Base-by-base conservation (phyloP, 1,139 yeast species). In the Suhomyces bokatorum region DNA sequence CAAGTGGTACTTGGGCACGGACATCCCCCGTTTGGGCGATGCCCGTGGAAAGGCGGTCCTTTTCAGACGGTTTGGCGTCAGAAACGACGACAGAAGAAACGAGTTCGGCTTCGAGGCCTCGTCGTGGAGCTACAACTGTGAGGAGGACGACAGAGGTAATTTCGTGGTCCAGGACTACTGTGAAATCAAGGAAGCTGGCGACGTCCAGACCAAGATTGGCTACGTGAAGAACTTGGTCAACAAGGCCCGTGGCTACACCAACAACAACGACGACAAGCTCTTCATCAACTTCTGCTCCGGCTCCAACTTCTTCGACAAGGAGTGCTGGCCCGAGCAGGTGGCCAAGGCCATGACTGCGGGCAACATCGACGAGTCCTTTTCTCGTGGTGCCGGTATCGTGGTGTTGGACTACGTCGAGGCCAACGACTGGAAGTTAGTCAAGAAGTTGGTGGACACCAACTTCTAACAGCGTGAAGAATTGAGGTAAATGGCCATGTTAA, bases 281-380 rank as follows among this genome's bases (percentile, higher is more conserved):
- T 85, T 80, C 57, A 64, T 87, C 53, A 87, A 86, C 67, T 87
- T 84, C 62, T 81, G 89, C 48, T 79, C 90, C 2, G 95, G 87
- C 24, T 77, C 91, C 37, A 85, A 84, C 64, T 83, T 85, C 63
- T 83, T 82, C 62, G 81, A 84, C 64, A 80, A 76, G 42, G 76
- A 70, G 44, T 85, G 89, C 62, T 87, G 95, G 95, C 95, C 95
- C 1, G 74, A 78, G 49, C 75, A 77, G 53, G 80, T 85, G 48
- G 80, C 90, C 29, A 66, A 73, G 45, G 81, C 81, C 28, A 69
- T 83, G 67, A 59, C 67, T 20, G 59, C 68, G 39, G 70, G 75
- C 35, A 69, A 74, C n/a, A 67, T 85, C 46, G 70, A 73, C 37
- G 71, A 75, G n/a, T 60, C 68, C 17, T 77, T 84, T 56, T 74